These are phyloP conservation scores for Colletotrichum kahawae DNA, from an alignment of 2,329 filamentous ascomycete species.

Conservation along the genomic window DNA sequence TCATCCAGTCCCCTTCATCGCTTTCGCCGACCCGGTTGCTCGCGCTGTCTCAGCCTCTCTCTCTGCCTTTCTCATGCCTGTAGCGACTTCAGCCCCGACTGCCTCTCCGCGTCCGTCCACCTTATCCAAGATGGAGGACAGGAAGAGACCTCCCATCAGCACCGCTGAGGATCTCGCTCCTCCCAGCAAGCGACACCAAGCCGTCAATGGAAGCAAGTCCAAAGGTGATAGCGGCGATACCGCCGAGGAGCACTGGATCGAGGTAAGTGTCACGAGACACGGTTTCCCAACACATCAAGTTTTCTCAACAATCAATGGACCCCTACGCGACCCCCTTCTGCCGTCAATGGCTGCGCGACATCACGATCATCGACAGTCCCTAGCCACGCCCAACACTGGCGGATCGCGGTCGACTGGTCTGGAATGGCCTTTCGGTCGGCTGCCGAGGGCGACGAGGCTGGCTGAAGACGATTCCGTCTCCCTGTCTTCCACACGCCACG, in stretches of 20 bases:
- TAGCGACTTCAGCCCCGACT: constrained; percentile 72
- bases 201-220: constrained; percentile 76
- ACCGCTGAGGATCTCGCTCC: constrained; percentile 84
- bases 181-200: constrained; percentile 84
- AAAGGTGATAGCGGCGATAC: constrained; percentile 61
- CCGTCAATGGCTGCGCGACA: constrained; percentile 20
- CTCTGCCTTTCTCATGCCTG: constrained; percentile 75
- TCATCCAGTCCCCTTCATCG: background rate
- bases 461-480: constrained; percentile 4
- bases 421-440: constrained; percentile 21
- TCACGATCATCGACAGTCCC: constrained; percentile 18
- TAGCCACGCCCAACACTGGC: constrained; percentile 17
- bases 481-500: constrained; percentile 3
- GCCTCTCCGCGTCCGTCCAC: constrained; percentile 77
- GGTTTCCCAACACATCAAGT: constrained; percentile 23
- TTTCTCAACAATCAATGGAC: constrained; percentile 25
- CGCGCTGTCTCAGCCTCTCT: constrained; percentile 25
- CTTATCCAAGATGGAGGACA: constrained; percentile 97
- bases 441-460: constrained; percentile 18
- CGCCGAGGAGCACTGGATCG: constrained; percentile 67
- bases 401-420: constrained; percentile 19
- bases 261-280: constrained; percentile 62
- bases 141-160: constrained; percentile 89
- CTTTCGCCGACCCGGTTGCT: constrained; percentile 4
- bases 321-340: constrained; percentile 12